These are phyloP conservation scores for Byssothecium circinans DNA, from an alignment of 2,329 filamentous ascomycete genomes.

Conservation along the genomic window DNA sequence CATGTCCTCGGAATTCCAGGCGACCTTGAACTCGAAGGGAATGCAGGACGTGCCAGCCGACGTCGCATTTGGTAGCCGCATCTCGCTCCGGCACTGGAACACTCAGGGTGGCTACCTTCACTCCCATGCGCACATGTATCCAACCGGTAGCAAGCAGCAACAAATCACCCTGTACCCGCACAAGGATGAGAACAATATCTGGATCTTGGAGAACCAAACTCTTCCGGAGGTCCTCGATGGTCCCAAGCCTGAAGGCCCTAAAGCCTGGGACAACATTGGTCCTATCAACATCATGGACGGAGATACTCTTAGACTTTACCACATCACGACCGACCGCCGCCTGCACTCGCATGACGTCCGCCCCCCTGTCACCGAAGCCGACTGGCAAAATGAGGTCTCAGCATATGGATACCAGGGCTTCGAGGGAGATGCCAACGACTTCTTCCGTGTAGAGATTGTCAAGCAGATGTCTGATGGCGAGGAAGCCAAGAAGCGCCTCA, in stretches of 20 bases:
- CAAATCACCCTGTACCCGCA: conserved; percentile 98
- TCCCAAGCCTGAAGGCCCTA: conserved; percentile 74
- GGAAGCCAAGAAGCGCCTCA: conserved; percentile 78
- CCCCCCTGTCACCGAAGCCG: conserved; percentile 46
- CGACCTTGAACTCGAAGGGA: conserved; percentile 91
- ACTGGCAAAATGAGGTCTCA: conserved; percentile 92
- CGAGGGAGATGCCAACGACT: conserved; percentile 92
- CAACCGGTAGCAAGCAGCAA: conserved; percentile 95
- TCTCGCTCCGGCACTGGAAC: conserved; percentile 89
- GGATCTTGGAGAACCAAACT: conserved; percentile 93
- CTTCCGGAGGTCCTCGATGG: conserved; percentile 79
- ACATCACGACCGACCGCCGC: conserved; percentile 78
- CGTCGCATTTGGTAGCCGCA: conserved; percentile 82
- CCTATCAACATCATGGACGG: conserved; percentile 78
- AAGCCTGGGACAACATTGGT: conserved; percentile 76
- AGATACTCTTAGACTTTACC: conserved; percentile 78
- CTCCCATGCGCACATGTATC: conserved; percentile 97
- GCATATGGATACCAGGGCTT: conserved; percentile 98
- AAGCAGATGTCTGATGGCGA: conserved; percentile 81
- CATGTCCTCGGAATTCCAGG: conserved; percentile 99
- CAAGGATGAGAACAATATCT: conserved; percentile 98
- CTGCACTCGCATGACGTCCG: conserved; percentile 96
- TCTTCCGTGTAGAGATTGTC: conserved; percentile 92
- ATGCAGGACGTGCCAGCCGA: conserved; percentile 96
- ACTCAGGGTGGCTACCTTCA: conserved; percentile 98